Conservation (phyloP, 306 rosid genomes). For the Abrus precatorius region DNA sequence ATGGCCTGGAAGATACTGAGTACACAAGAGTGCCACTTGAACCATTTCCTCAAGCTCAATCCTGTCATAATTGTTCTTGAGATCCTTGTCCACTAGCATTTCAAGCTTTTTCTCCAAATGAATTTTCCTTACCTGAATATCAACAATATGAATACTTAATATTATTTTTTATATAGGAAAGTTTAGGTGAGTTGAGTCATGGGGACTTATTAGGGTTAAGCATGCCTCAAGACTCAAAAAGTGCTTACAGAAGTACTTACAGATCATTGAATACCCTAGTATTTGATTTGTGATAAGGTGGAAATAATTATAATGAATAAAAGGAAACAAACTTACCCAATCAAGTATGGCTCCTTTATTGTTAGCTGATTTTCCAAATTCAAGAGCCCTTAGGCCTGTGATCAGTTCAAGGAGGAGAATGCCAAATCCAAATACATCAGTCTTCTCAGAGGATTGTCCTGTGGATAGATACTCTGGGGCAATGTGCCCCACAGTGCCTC, state of each 20-base stretch:
- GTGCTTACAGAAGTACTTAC: no score
- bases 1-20: conserved; percentile 62
- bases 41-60: conserved; percentile 67
- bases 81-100: conserved; percentile 62
- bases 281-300: background rate
- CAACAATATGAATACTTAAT: background rate
- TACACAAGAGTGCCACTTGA: conserved; percentile 62
- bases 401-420: conserved; percentile 62
- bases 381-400: conserved; percentile 63
- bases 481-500: conserved; percentile 64
- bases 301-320: background rate
- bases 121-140: conserved; percentile 59
- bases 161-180: no score
- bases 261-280: no score
- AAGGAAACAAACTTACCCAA: conserved; percentile 50
- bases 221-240: no score
- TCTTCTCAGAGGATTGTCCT: conserved; percentile 64
- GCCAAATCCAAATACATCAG: conserved; percentile 66
- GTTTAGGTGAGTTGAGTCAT: no score
- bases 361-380: conserved; percentile 60
- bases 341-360: conserved; percentile 67
- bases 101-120: conserved; percentile 63
- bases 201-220: no score
- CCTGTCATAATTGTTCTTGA: conserved; percentile 58
- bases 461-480: conserved; percentile 64